Percentiles rank a stretch among this genome's conserved stretches.
These are phyloP conservation scores for Tricholoma matsutake DNA, from an alignment of 768 basidiomycete genomes.

Conservation along the genomic window DNA sequence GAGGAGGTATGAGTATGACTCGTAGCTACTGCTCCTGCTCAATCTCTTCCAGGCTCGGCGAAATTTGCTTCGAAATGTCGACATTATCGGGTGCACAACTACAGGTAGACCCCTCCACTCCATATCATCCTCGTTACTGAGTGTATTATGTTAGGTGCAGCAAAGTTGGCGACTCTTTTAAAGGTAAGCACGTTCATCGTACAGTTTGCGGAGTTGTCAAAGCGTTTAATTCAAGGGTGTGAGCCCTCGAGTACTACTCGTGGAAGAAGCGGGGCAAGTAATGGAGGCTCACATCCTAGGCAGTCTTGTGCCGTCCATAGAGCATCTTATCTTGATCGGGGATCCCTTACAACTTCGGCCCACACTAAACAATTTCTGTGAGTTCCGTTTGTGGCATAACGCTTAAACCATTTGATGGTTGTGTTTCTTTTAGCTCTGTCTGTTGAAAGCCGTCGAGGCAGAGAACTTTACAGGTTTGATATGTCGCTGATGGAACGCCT, in stretches of 20 bases:
- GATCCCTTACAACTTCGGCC: slow-evolving; percentile 77
- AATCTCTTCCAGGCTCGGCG: slow-evolving; percentile 44
- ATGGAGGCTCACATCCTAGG: slow-evolving; percentile 74
- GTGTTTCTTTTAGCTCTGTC: too few species aligned
- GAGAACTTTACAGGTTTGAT: slow-evolving; percentile 59
- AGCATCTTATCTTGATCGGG: slow-evolving; percentile 79
- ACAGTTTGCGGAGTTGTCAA: not conserved
- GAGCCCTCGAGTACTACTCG: slow-evolving; percentile 57
- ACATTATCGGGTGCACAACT: slow-evolving; percentile 77
- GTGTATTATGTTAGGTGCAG: slow-evolving; percentile 48
- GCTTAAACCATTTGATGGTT: too few species aligned
- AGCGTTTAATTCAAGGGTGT: slow-evolving; percentile 39
- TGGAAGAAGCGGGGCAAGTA: slow-evolving; percentile 83
- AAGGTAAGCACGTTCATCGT: slow-evolving; percentile 32
- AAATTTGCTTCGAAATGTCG: slow-evolving; percentile 46
- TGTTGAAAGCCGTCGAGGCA: slow-evolving; percentile 60
- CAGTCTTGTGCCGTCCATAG: slow-evolving; percentile 58
- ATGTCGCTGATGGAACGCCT: slow-evolving; percentile 77
- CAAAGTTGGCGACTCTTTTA: slow-evolving; percentile 58
- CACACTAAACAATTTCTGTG: slow-evolving; percentile 60
- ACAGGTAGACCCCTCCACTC: too few species aligned
- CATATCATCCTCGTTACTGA: too few species aligned
- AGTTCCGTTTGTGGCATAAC: too few species aligned
- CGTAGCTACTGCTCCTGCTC: too few species aligned
- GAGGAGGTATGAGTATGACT: slow-evolving; percentile 49